Evolutionary conservation across 805 yeast species (phyloP).

Genomic region (Candida parachauliodes): DNA sequence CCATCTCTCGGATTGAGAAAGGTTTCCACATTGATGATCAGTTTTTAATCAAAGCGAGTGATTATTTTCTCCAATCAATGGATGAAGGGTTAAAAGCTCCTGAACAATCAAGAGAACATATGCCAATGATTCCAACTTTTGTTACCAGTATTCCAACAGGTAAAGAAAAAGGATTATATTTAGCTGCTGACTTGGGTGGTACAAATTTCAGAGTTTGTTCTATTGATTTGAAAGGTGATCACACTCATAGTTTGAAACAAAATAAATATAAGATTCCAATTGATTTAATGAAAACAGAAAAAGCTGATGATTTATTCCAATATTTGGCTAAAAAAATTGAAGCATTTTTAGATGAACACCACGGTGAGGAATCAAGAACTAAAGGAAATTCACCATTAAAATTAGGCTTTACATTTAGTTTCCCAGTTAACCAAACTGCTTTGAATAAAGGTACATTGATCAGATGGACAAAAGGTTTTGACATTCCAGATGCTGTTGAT

Average conservation of each 20-base stretch:
- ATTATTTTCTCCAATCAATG: slow-evolving; percentile 58
- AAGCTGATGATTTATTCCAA: slow-evolving; percentile 64
- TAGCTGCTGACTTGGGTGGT: slow-evolving; percentile 96
- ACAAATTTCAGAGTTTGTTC: slow-evolving; percentile 95
- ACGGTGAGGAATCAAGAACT: slow-evolving; percentile 39
- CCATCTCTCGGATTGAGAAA: slow-evolving; percentile 33
- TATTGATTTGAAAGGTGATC: slow-evolving; percentile 69
- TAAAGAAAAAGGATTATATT: slow-evolving; percentile 70
- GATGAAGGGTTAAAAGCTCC: slow-evolving; percentile 52
- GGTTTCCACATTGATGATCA: slow-evolving; percentile 42
- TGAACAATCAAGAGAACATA: slow-evolving; percentile 37
- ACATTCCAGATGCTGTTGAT: slow-evolving; percentile 80
- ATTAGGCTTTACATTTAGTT: slow-evolving; percentile 90
- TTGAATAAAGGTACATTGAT: slow-evolving; percentile 74
- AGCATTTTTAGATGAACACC: slow-evolving; percentile 64
- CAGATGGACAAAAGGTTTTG: slow-evolving; percentile 96
- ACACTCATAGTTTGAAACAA: slow-evolving; percentile 75
- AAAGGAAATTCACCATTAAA: slow-evolving; percentile 40
- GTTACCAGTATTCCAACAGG: slow-evolving; percentile 87
- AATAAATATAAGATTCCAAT: slow-evolving; percentile 75
- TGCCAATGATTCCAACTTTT: slow-evolving; percentile 91
- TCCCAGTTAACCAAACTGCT: slow-evolving; percentile 86
- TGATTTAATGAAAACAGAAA: slow-evolving; percentile 63
- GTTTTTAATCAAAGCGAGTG: slow-evolving; percentile 45
- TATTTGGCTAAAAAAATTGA: slow-evolving; percentile 72